A percentile compares a stretch with the other conserved stretches of the same genome.
These are phyloP conservation scores for Sugiyamaella paludigena DNA, from an alignment of 1,139 yeast genomes.

Conservation along the genomic window DNA sequence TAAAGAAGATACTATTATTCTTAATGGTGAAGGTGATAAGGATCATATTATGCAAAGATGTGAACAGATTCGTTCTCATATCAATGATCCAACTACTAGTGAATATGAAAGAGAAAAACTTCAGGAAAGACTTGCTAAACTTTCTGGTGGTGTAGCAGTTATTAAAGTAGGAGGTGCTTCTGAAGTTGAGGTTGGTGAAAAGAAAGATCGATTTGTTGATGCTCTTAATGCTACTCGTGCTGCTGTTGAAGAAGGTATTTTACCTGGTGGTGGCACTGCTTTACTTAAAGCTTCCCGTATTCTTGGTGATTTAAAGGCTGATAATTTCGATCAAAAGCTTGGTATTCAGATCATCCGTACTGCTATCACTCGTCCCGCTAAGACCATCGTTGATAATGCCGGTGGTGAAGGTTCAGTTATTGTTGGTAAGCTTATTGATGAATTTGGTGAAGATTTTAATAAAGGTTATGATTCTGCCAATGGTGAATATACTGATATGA, in stretches of 20 bases:
- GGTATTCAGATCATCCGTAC: constrained; percentile 95
- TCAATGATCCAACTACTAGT: constrained; percentile 68
- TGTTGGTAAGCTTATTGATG: constrained; percentile 87
- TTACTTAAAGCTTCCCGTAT: constrained; percentile 88
- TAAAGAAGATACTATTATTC: constrained; percentile 93
- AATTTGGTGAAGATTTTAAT: constrained; percentile 82
- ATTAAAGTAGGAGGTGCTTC: constrained; percentile 97
- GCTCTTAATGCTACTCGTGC: constrained; percentile 99
- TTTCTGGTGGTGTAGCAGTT: constrained; percentile 99
- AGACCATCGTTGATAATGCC: constrained; percentile 95
- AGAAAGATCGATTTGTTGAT: constrained; percentile 99
- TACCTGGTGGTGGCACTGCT: constrained; percentile 99
- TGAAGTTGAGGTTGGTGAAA: constrained; percentile 98
- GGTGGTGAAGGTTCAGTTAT: constrained; percentile 98
- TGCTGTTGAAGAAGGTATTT: constrained; percentile 98
- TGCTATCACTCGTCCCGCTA: constrained; percentile 97
- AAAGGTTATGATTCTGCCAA: constrained; percentile 92
- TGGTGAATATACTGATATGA: constrained; percentile 95
- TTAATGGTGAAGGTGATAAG: constrained; percentile 95
- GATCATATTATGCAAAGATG: constrained; percentile 86
- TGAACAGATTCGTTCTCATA: constrained; percentile 89
- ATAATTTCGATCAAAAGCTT: constrained; percentile 94
- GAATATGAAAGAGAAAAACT: constrained; percentile 97
- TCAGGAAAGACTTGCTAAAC: constrained; percentile 97
- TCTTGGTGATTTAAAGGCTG: constrained; percentile 75